These are phyloP conservation scores for Jamesozyma lodderae DNA, from an alignment of 805 yeast species.

Conservation along the genomic window DNA sequence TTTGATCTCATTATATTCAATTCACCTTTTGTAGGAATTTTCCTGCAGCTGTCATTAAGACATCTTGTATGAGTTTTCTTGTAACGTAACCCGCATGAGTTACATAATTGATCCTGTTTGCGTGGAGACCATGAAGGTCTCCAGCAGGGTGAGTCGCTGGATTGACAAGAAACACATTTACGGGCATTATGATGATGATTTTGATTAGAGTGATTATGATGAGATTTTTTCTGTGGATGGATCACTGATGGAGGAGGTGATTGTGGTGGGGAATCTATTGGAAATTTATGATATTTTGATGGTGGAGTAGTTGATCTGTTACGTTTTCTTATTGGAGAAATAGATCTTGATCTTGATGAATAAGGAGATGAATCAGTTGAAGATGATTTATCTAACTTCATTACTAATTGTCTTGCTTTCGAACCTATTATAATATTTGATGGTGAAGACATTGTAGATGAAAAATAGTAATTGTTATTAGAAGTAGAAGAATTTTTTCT, in stretches of 20 bases:
- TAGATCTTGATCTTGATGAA: conserved; percentile 4
- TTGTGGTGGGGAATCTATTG: conserved; percentile 15
- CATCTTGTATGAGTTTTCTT: conserved; percentile 93
- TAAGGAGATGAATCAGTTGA: background rate
- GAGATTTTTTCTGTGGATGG: background rate
- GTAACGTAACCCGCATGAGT: conserved; percentile 90
- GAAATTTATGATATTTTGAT: conserved; percentile 17
- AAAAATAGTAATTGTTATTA: conserved; percentile 1
- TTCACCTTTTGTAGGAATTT: conserved; percentile 95
- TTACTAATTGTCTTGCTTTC: conserved; percentile 10
- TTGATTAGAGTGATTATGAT: background rate
- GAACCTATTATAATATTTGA: conserved; percentile 3
- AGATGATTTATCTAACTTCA: conserved; percentile 8
- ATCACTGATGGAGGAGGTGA: background rate
- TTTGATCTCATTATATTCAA: conserved; percentile 79
- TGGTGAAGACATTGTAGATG: conserved; percentile 9
- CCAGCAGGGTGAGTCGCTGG: conserved; percentile 95
- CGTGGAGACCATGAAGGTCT: conserved; percentile 86
- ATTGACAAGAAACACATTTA: conserved; percentile 81
- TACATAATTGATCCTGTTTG: conserved; percentile 89
- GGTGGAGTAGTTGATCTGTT: conserved; percentile 6
- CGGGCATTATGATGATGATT: conserved; percentile 24
- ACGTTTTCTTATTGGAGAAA: conserved; percentile 4
- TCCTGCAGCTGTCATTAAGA: conserved; percentile 59
- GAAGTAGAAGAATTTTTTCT: background rate